A percentile compares a stretch with the other conserved stretches of the same genome.
Evolutionary conservation across 495 filamentous ascomycete genomes (phyloP).

Genomic region (Chaetomium tenue): DNA sequence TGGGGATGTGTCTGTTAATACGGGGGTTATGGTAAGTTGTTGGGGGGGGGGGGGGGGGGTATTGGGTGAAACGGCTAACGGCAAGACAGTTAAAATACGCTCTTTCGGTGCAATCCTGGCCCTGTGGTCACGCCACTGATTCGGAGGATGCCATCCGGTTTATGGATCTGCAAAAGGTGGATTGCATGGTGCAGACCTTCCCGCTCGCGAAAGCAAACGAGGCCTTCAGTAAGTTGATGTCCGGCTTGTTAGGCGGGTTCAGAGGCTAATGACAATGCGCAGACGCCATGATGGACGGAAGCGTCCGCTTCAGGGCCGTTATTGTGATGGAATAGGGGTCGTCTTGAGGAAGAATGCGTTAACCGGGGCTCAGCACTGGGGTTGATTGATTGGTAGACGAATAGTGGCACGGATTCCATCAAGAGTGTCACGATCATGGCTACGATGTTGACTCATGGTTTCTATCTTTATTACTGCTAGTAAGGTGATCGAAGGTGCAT

Average conservation of each 20-base stretch:
- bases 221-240: background rate
- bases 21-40: background rate
- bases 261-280: background rate
- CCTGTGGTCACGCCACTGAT: background rate
- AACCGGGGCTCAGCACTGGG: no score
- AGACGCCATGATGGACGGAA: constrained; percentile 1
- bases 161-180: constrained; percentile 1
- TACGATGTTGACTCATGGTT: no score
- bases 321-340: background rate
- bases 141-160: background rate
- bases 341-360: no score
- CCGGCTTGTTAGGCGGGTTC: background rate
- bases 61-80: background rate
- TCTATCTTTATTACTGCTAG: no score
- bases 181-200: constrained; percentile 4
- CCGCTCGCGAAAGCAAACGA: constrained; percentile 1
- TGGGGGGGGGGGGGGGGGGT: background rate
- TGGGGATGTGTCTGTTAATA: background rate
- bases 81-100: background rate
- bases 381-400: no score
- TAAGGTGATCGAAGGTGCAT: no score
- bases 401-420: no score
- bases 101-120: background rate
- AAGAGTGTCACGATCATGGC: no score
- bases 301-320: background rate